These are phyloP conservation scores for Xerocomus cyaneibrunnescens DNA, from an alignment of 1,284 basidiomycete genomes.

Conservation along the genomic window DNA sequence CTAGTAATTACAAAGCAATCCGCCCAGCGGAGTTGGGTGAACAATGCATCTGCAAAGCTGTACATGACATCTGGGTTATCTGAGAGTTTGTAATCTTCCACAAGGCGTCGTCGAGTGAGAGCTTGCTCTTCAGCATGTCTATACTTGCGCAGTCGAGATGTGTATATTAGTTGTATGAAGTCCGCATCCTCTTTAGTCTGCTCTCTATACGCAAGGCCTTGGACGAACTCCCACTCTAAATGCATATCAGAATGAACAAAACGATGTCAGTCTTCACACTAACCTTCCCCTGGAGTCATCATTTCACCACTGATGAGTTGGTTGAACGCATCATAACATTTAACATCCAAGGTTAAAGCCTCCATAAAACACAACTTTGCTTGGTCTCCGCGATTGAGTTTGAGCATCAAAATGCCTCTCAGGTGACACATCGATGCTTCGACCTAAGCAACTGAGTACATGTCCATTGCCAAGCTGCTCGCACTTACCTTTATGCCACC, in stretches of 20 bases:
- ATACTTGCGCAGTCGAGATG: slow-evolving; percentile 87
- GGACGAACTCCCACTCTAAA: slow-evolving; percentile 94
- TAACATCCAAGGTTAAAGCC: slow-evolving; percentile 91
- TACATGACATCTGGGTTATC: slow-evolving; percentile 93
- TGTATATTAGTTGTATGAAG: slow-evolving; percentile 91
- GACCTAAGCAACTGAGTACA: slow-evolving; percentile 52
- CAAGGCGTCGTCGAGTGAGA: slow-evolving; percentile 68
- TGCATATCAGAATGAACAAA: slow-evolving; percentile 4
- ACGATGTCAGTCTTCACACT: slow-evolving; percentile 15
- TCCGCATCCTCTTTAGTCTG: slow-evolving; percentile 87
- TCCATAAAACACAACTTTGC: slow-evolving; percentile 96
- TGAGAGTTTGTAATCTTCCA: slow-evolving; percentile 75
- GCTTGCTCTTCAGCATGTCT: slow-evolving; percentile 82
- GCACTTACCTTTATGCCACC: slow-evolving; percentile 78
- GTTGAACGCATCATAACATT: slow-evolving; percentile 96
- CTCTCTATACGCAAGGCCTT: slow-evolving; percentile 76
- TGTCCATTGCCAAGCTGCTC: not conserved
- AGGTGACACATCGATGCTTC: slow-evolving; percentile 96
- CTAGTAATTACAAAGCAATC: slow-evolving; percentile 91
- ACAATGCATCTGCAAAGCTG: slow-evolving; percentile 90
- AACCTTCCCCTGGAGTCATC: slow-evolving; percentile 92
- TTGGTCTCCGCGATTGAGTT: slow-evolving; percentile 84
- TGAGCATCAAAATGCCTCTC: slow-evolving; percentile 91
- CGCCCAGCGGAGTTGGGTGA: slow-evolving; percentile 86
- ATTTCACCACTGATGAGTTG: slow-evolving; percentile 90